These are phyloP conservation scores for Pyrus bretschneideri DNA, from an alignment of 306 rosid species.

Conservation along the genomic window DNA sequence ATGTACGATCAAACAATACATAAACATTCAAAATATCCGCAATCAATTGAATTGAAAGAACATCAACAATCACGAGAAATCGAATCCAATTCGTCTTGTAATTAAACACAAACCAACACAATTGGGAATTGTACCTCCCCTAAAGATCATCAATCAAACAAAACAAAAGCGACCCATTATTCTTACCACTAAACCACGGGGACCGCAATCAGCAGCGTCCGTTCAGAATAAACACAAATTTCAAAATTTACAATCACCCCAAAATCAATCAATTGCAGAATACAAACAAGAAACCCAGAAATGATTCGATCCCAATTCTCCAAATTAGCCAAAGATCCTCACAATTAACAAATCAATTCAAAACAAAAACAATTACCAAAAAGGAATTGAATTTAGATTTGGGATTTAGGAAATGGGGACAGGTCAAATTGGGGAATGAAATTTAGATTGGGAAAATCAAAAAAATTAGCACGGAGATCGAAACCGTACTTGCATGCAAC, in stretches of 20 bases:
- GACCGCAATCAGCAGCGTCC: constrained; percentile 46
- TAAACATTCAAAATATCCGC: background rate
- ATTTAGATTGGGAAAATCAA: background rate
- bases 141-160: background rate
- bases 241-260: background rate
- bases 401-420: background rate
- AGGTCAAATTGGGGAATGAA: background rate
- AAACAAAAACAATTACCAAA: background rate
- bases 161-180: background rate
- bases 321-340: background rate
- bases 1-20: background rate
- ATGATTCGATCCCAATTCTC: constrained; percentile 19
- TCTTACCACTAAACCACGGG: constrained; percentile 47
- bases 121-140: background rate
- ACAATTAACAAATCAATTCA: background rate
- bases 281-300: constrained; percentile 16
- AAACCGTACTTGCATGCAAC: constrained; percentile 20
- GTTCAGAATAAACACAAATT: constrained; percentile 14
- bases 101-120: background rate
- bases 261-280: background rate
- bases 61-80: background rate
- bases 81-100: background rate
- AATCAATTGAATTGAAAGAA: background rate
- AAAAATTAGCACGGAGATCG: constrained; percentile 27
- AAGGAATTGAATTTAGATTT: background rate